Base-by-base conservation (phyloP, 78 protist genomes). In the Mantamonas sphyraenae region DNA sequence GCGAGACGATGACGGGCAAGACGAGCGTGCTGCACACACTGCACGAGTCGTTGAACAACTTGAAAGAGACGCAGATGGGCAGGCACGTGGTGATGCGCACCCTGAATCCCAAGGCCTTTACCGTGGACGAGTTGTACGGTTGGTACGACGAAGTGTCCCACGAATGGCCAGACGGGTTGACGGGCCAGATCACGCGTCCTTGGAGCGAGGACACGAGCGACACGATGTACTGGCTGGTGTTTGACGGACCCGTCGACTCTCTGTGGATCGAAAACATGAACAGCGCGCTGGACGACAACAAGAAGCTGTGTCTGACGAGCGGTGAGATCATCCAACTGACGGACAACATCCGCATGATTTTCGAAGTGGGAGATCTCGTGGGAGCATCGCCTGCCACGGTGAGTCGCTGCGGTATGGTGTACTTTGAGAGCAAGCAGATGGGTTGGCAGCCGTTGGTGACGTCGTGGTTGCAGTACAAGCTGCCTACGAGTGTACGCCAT, bases 341-440 rank as follows among this genome's bases (percentile, higher is more conserved):
- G 28, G 9, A 12, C 39, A 20, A 14, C 34, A 73, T 81, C 79
- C 58, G 40, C 30, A 74, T 88, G 65, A 53, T 86, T 50, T 86
- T 86, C 58, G 91, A 86, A 68, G 80, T 74, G 16, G 64, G 31
- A 19, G 87, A 81, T 26, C 39, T 86, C 33, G 64, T 78, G 4
- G 72, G 30, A 0, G 91, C 91, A 20, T 82, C 87, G n/a, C 91
- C 91, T 2, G 93, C 93, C 7, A 87, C 93, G 16, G 89, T 87
- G 16, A 64, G 78, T 16, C 68, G 93, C n/a, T 77, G 81, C 43
- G 94, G 87, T 10, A 86, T 86, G 92, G 65, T 86, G n/a, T 79
- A 77, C 35, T 20, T 78, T 39, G 82, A 86, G 55, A 77, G 86
- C 0, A 24, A 17, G 20, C 22, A 30, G 45, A 68, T 83, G 4